A percentile compares a stretch with the other conserved stretches of the same genome.
Evolutionary conservation across 2,329 filamentous ascomycete species (phyloP).

Genomic region (Phyllosticta citriasiana): DNA sequence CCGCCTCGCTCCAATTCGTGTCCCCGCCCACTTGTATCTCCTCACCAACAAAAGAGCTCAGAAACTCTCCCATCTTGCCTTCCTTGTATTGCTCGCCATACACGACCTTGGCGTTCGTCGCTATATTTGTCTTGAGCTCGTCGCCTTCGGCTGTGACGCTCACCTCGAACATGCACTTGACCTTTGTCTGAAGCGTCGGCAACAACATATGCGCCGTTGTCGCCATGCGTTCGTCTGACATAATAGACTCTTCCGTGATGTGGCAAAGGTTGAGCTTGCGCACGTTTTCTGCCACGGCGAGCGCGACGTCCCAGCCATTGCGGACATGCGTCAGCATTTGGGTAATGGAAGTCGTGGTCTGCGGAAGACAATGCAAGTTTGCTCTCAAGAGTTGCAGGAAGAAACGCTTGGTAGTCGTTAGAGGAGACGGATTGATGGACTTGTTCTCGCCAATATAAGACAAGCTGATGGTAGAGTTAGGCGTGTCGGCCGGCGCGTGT

Average conservation of each 20-base stretch:
- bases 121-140: slow-evolving; percentile 19
- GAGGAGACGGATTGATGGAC: slow-evolving; percentile 43
- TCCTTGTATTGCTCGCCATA: slow-evolving; percentile 74
- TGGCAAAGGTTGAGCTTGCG: slow-evolving; percentile 52
- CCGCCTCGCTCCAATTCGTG: slow-evolving; percentile 30
- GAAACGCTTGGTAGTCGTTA: slow-evolving; percentile 61
- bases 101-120: slow-evolving; percentile 46
- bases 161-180: slow-evolving; percentile 53
- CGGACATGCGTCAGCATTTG: slow-evolving; percentile 51
- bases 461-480: slow-evolving; percentile 53
- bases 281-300: slow-evolving; percentile 50
- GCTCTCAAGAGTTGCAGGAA: slow-evolving; percentile 64
- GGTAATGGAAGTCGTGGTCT: slow-evolving; percentile 46
- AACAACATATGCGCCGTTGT: slow-evolving; percentile 56
- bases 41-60: slow-evolving; percentile 43
- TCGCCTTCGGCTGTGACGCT: slow-evolving; percentile 44
- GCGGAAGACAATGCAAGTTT: slow-evolving; percentile 52
- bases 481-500: slow-evolving; percentile 18
- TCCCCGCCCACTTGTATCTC: slow-evolving; percentile 20
- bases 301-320: slow-evolving; percentile 56
- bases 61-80: slow-evolving; percentile 63
- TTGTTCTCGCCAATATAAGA: slow-evolving; percentile 56
- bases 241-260: slow-evolving; percentile 53
- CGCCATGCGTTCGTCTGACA: slow-evolving; percentile 54
- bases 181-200: slow-evolving; percentile 55